Base-by-base conservation (phyloP, 2,329 filamentous ascomycete species). In the Cladosporium sp. region DNA sequence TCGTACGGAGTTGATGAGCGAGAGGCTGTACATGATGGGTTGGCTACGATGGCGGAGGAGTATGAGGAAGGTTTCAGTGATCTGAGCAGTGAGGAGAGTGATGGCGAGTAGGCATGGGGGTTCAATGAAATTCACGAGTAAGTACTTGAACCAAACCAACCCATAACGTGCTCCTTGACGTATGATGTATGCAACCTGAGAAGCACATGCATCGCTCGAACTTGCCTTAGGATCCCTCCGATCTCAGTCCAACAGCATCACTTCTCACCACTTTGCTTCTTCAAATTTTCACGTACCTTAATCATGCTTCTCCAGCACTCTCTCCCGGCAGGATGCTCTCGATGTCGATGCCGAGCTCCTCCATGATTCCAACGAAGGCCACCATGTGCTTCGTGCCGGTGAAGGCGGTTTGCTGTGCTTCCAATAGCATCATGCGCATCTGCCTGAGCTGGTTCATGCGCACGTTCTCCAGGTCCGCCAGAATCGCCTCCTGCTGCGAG, bases 11-110 rank as follows among this genome's bases (percentile, higher is more conserved):
- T 94, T 3, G 92, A 96, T 67, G 93, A 98, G 74, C 86, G 94
- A 51, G 95, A 99, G 78, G 83, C 84, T 2, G 82, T 98, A n/a
- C 87, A 88, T 55, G 95, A 96, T 74, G 88, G 90, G 14, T 82
- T 99, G 47, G 88, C 90, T 28, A 90, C 91, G 67, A 88, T 98
- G 73, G 90, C 90, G 1, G 93, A 97, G 74, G 91, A 91, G 67
- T 98, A 97, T 76, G 88, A 92, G 71, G 92, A 95, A 68, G 92
- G 92, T 1, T 97, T 92, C 91, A 90, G 87, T 66, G 90, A 92
- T 71, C 84, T 88, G 10, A 89, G 87, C 24, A 88, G 92, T 66
- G 89, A 92, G 58, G 81, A 77, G 24, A 60, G 64, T n/a, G 64
- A 65, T 28, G 62, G 47, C 14, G 64, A 59, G 21, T 55, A 55